These are phyloP conservation scores for Violaceomyces palustris DNA, from an alignment of 1,284 basidiomycete genomes.

Conservation along the genomic window DNA sequence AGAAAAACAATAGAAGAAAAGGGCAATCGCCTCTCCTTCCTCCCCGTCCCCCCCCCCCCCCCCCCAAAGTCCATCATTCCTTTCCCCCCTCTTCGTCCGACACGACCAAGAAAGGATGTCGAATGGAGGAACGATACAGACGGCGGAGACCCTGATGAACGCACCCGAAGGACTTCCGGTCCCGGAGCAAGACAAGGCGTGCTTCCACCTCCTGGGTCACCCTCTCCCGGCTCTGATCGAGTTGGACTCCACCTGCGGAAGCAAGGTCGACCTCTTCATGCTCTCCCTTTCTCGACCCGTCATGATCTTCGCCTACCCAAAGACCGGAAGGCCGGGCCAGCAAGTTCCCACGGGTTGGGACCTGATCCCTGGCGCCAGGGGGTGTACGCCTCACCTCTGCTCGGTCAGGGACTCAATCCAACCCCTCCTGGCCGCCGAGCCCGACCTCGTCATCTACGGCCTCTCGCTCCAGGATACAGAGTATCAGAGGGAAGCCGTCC, in stretches of 20 bases:
- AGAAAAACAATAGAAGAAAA: too few species aligned
- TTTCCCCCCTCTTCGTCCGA: too few species aligned
- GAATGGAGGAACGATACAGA: too few species aligned
- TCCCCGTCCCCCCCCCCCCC: too few species aligned
- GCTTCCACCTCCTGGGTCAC: conserved; percentile 45
- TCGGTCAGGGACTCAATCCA: conserved; percentile 12
- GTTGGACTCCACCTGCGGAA: conserved; percentile 23
- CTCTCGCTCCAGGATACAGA: conserved; percentile 23
- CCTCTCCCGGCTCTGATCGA: conserved; percentile 40
- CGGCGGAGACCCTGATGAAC: too few species aligned
- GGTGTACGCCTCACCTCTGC: conserved; percentile 25
- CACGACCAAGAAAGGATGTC: too few species aligned
- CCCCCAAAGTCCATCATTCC: too few species aligned
- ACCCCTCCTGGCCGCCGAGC: conserved; percentile 13
- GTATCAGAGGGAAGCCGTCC: conserved; percentile 16
- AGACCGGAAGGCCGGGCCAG: conserved; percentile 5
- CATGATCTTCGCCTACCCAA: conserved; percentile 38
- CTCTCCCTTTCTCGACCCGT: conserved; percentile 35
- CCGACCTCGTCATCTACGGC: conserved; percentile 33
- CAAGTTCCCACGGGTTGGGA: conserved; percentile 12
- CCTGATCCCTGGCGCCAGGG: conserved; percentile 12
- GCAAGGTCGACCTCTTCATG: conserved; percentile 42
- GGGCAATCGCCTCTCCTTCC: too few species aligned
- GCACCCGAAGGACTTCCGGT: too few species aligned
- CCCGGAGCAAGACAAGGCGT: conserved; percentile 29